These are phyloP conservation scores for Neofusicoccum cordaticola DNA, from an alignment of 2,329 filamentous ascomycete species.

Conservation along the genomic window DNA sequence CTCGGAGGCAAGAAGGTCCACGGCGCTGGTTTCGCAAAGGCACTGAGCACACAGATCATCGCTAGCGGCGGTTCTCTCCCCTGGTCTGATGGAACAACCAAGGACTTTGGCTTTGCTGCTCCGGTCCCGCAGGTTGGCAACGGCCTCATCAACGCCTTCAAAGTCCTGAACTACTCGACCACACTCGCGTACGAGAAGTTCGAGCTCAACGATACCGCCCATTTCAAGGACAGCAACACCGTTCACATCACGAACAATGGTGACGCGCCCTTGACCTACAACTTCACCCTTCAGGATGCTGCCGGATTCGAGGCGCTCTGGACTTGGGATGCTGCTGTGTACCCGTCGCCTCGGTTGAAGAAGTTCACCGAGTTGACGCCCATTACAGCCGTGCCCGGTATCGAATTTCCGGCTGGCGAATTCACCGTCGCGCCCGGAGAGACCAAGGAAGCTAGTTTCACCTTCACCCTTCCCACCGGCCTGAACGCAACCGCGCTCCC, in stretches of 20 bases:
- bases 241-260: slow-evolving; percentile 59
- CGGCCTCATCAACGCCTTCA: slow-evolving; percentile 59
- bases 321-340: slow-evolving; percentile 21
- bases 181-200: slow-evolving; percentile 57
- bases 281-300: slow-evolving; percentile 50
- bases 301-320: slow-evolving; percentile 54
- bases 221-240: slow-evolving; percentile 50
- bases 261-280: slow-evolving; percentile 49
- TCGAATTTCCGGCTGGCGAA: slow-evolving; percentile 22
- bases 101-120: slow-evolving; percentile 20
- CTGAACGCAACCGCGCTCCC: slow-evolving; percentile 27
- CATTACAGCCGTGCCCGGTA: slow-evolving; percentile 18
- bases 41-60: slow-evolving; percentile 26
- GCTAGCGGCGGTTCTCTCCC: slow-evolving; percentile 29
- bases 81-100: slow-evolving; percentile 21
- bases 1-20: slow-evolving; percentile 24
- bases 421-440: slow-evolving; percentile 20
- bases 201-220: slow-evolving; percentile 62
- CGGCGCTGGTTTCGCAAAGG: slow-evolving; percentile 26
- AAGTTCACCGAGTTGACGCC: slow-evolving; percentile 7
- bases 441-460: neutral
- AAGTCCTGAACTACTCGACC: slow-evolving; percentile 55
- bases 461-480: slow-evolving; percentile 16
- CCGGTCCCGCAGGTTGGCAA: slow-evolving; percentile 61
- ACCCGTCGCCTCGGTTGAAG: slow-evolving; percentile 21